Evolutionary conservation across 129 eudicot species (phyloP).

Genomic region (Tagetes erecta): DNA sequence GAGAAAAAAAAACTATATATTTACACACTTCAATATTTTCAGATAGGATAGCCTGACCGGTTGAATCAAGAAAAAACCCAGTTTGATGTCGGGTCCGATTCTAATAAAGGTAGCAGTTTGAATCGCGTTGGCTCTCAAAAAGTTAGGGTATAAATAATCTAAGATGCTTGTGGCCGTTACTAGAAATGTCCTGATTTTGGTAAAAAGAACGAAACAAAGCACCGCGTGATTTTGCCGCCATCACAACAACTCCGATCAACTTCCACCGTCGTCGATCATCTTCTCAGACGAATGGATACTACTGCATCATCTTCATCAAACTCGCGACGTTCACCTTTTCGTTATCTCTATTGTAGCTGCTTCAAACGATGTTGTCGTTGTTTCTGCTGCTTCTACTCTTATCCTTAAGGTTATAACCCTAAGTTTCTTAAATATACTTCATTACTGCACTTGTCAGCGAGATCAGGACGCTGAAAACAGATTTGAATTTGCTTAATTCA

Average conservation of each 20-base stretch:
- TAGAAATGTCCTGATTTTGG: too few relatives aligned
- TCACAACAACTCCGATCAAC: constrained; percentile 17
- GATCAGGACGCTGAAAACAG: background rate
- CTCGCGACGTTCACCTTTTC: constrained; percentile 40
- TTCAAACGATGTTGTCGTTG: constrained; percentile 55
- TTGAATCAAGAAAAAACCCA: too few relatives aligned
- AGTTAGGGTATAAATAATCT: too few relatives aligned
- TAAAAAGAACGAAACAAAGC: constrained; percentile 16
- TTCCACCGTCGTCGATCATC: constrained; percentile 16
- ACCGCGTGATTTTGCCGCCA: constrained; percentile 34
- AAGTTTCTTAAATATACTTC: background rate
- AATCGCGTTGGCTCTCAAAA: too few relatives aligned
- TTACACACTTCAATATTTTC: too few relatives aligned
- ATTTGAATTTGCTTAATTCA: constrained; percentile 24
- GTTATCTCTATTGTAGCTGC: constrained; percentile 48
- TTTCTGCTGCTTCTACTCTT: constrained; percentile 56
- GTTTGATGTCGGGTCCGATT: too few relatives aligned
- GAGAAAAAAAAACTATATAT: too few relatives aligned
- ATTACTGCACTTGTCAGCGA: background rate
- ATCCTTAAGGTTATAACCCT: constrained; percentile 43
- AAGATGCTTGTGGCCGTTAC: too few relatives aligned
- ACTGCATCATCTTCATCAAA: constrained; percentile 31
- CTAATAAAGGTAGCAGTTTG: too few relatives aligned
- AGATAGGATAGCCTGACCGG: too few relatives aligned
- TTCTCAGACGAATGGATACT: constrained; percentile 28